Evolutionary conservation across 1,139 yeast genomes (phyloP).

Genomic region (Protomyces macrosporus): DNA sequence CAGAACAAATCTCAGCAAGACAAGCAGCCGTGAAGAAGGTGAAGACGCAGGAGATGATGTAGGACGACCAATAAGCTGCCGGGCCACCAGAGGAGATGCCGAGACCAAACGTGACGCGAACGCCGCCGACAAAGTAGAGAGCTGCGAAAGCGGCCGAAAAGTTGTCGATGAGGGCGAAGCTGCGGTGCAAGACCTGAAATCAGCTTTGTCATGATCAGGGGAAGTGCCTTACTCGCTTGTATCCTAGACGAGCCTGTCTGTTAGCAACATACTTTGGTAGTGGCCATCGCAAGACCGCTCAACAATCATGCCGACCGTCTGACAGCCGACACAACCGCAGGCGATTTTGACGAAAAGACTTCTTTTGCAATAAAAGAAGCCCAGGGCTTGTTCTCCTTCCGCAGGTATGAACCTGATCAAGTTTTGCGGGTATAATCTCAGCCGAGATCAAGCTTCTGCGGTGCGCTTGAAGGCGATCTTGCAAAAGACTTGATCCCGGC

Average conservation of each 20-base stretch:
- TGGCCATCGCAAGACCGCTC: not conserved
- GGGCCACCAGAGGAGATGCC: conserved; percentile 36
- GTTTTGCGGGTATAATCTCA: conserved; percentile 27
- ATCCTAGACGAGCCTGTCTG: conserved; percentile 33
- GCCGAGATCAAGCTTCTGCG: not conserved
- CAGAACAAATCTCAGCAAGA: conserved; percentile 36
- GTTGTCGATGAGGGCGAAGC: conserved; percentile 34
- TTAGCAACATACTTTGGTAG: not conserved
- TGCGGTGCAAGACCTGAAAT: conserved; percentile 28
- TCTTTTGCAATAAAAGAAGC: conserved; percentile 5
- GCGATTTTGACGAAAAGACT: not conserved
- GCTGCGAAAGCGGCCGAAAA: conserved; percentile 36
- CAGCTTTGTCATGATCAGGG: not conserved
- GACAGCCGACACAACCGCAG: not conserved
- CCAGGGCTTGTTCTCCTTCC: conserved; percentile 27
- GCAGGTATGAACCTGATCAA: conserved; percentile 27
- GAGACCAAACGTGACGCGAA: conserved; percentile 33
- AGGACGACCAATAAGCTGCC: conserved; percentile 35
- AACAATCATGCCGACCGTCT: not conserved
- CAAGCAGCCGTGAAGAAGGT: conserved; percentile 35
- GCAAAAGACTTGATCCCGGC: not conserved
- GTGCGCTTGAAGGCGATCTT: not conserved
- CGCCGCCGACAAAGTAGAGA: conserved; percentile 34
- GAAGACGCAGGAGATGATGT: conserved; percentile 32
- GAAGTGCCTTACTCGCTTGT: conserved; percentile 6